These are phyloP conservation scores for Podospora conica DNA, from an alignment of 495 filamentous ascomycete species.

Conservation along the genomic window DNA sequence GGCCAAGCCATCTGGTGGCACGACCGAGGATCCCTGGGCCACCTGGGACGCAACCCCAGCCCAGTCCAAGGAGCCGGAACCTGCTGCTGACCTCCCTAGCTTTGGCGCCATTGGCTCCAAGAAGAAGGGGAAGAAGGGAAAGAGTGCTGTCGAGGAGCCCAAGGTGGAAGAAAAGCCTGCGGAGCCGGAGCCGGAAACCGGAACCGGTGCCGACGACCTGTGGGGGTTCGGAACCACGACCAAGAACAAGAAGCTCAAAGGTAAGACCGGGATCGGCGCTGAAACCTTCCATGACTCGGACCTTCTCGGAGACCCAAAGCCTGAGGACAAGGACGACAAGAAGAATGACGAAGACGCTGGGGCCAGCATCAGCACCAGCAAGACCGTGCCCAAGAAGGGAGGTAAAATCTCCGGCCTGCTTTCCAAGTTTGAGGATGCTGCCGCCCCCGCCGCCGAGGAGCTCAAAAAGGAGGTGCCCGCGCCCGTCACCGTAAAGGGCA, in stretches of 20 bases:
- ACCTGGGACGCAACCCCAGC: not conserved
- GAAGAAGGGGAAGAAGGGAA: constrained; percentile 32
- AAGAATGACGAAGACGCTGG: constrained; percentile 20
- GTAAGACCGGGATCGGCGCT: constrained; percentile 9
- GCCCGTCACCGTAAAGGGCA: constrained; percentile 19
- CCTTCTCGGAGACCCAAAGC: constrained; percentile 2
- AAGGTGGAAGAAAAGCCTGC: constrained; percentile 11
- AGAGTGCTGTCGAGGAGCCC: constrained; percentile 12
- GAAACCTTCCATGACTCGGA: not conserved
- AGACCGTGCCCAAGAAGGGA: constrained; percentile 24
- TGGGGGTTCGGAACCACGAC: constrained; percentile 9
- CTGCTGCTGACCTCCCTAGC: constrained; percentile 14
- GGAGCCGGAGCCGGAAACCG: constrained; percentile 10
- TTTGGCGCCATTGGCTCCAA: constrained; percentile 20
- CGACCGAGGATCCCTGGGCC: not conserved
- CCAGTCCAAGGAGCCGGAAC: not conserved
- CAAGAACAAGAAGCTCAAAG: constrained; percentile 18
- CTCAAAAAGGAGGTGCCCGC: constrained; percentile 7
- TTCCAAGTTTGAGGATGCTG: not conserved
- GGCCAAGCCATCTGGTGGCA: not conserved
- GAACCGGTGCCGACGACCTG: constrained; percentile 1
- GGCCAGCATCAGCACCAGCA: constrained; percentile 11
- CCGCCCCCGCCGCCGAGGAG: constrained; percentile 4
- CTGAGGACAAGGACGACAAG: constrained; percentile 2
- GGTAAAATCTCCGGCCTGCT: constrained; percentile 2